These are phyloP conservation scores for Phialemoniopsis sp. DNA, from an alignment of 2,329 filamentous ascomycete genomes.

Conservation along the genomic window DNA sequence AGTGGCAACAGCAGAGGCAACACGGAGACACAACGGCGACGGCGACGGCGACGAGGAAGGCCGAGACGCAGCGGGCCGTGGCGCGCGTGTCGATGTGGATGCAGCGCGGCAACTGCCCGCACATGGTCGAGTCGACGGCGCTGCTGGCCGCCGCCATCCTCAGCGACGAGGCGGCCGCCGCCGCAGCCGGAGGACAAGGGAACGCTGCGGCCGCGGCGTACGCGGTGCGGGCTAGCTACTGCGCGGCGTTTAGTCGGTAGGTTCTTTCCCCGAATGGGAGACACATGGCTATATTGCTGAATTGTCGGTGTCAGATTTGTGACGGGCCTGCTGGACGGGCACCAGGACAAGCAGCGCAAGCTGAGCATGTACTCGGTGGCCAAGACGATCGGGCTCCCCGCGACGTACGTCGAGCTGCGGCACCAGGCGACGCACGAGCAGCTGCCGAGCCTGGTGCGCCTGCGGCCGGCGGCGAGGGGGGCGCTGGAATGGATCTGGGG, in stretches of 20 bases:
- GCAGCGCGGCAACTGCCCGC: conserved; percentile 69
- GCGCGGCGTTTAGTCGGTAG: conserved; percentile 70
- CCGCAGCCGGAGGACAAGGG: no score
- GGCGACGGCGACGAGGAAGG: conserved; percentile 9
- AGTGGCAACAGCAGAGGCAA: no score
- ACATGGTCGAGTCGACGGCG: conserved; percentile 75
- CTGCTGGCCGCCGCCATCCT: conserved; percentile 67
- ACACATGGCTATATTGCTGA: no score
- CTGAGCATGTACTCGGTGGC: conserved; percentile 71
- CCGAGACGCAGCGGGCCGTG: conserved; percentile 42
- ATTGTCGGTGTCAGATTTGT: conserved; percentile 73
- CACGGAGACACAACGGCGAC: neutral
- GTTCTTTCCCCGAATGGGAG: conserved; percentile 26
- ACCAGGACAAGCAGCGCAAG: conserved; percentile 63
- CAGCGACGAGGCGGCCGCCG: conserved; percentile 44
- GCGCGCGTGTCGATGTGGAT: conserved; percentile 64
- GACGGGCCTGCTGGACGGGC: conserved; percentile 72
- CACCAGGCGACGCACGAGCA: conserved; percentile 91
- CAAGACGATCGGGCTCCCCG: conserved; percentile 63
- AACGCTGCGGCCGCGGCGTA: conserved; percentile 33
- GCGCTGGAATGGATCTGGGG: conserved; percentile 84
- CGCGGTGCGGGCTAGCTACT: conserved; percentile 65
- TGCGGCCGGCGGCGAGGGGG: conserved; percentile 65
- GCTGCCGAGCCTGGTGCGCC: conserved; percentile 68
- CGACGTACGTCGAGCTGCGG: conserved; percentile 81